A percentile compares a stretch with the other conserved stretches of the same genome.
Evolutionary conservation across 2,329 filamentous ascomycete species (phyloP).

Genomic region (Aureobasidium sp.): DNA sequence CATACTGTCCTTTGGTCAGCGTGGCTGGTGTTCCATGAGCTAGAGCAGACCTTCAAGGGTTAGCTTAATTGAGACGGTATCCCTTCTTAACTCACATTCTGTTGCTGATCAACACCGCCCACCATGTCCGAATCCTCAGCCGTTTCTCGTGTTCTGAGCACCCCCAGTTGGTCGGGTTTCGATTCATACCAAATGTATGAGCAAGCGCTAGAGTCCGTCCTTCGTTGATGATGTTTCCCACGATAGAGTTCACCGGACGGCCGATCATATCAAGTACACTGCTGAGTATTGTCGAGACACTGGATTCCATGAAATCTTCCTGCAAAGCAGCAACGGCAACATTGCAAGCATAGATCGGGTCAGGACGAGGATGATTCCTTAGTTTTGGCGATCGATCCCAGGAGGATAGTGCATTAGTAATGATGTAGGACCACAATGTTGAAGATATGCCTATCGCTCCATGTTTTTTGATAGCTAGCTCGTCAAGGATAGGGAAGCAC

Average conservation of each 20-base stretch:
- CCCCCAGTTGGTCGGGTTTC: constrained; percentile 46
- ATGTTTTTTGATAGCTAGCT: constrained; percentile 13
- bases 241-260: constrained; percentile 27
- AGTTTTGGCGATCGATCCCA: neutral
- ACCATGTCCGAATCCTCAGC: constrained; percentile 46
- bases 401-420: neutral
- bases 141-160: constrained; percentile 43
- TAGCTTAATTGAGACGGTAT: neutral
- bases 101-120: constrained; percentile 50
- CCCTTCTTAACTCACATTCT: neutral
- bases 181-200: constrained; percentile 48
- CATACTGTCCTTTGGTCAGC: constrained; percentile 45
- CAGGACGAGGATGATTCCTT: constrained; percentile 20
- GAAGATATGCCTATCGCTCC: neutral
- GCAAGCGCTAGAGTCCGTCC: constrained; percentile 46
- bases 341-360: constrained; percentile 33
- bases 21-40: constrained; percentile 49
- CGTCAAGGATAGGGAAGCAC: constrained; percentile 33
- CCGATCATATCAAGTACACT: constrained; percentile 34
- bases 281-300: constrained; percentile 31
- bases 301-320: constrained; percentile 36
- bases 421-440: neutral
- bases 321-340: constrained; percentile 32
- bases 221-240: constrained; percentile 44
- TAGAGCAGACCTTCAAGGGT: constrained; percentile 38